Percentiles rank a stretch among this genome's conserved stretches.
Evolutionary conservation across 2,329 filamentous ascomycete genomes (phyloP).

Genomic region (Hypoxylon sp.): DNA sequence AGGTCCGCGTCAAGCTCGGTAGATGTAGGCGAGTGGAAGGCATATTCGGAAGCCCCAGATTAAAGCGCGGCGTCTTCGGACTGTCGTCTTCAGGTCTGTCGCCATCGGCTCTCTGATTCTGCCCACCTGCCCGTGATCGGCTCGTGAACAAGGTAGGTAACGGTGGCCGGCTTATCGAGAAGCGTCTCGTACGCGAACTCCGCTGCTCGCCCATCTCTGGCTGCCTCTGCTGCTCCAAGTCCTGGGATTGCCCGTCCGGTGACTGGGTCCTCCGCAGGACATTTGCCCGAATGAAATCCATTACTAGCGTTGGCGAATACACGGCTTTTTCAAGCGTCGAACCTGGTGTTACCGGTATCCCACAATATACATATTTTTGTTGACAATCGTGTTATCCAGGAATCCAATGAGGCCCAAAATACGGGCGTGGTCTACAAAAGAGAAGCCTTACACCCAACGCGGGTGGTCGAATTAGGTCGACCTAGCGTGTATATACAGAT

Average conservation of each 20-base stretch:
- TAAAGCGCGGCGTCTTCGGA: constrained; percentile 64
- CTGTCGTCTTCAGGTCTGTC: constrained; percentile 55
- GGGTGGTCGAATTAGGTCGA: constrained; percentile 20
- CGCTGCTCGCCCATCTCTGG: constrained; percentile 44
- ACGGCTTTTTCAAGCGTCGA: constrained; percentile 31
- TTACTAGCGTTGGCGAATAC: constrained; percentile 27
- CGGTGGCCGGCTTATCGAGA: constrained; percentile 36
- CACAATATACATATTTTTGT: constrained; percentile 44
- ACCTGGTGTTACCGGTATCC: constrained; percentile 39
- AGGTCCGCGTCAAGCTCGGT: constrained; percentile 59
- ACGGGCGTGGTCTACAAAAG: constrained; percentile 4
- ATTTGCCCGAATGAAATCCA: constrained; percentile 49
- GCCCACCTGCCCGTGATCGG: constrained; percentile 30
- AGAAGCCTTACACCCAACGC: constrained; percentile 18
- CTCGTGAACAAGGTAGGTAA: constrained; percentile 43
- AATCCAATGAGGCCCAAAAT: constrained; percentile 13
- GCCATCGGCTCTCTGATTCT: constrained; percentile 29
- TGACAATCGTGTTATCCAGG: constrained; percentile 10
- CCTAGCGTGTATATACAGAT: constrained; percentile 28
- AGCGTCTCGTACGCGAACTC: constrained; percentile 37
- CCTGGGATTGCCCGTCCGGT: constrained; percentile 33
- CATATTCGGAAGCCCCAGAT: constrained; percentile 57
- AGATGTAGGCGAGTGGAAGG: constrained; percentile 61
- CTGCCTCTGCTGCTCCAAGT: constrained; percentile 42
- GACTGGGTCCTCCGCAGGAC: constrained; percentile 41